These are phyloP conservation scores for Diplogelasinospora grovesii DNA, from an alignment of 495 filamentous ascomycete genomes.

Conservation along the genomic window DNA sequence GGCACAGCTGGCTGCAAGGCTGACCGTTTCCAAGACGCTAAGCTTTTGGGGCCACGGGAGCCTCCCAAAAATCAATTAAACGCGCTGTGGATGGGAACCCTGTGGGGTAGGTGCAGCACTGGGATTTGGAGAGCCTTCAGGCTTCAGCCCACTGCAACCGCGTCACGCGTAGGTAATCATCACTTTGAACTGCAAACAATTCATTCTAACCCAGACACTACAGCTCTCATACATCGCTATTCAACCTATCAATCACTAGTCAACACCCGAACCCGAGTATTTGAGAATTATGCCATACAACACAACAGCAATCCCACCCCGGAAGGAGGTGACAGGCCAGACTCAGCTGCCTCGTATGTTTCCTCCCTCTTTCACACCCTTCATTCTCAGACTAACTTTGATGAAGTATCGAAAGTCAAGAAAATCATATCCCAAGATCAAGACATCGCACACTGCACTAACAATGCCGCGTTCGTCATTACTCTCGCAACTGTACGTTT, in stretches of 20 bases:
- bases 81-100: too few relatives aligned
- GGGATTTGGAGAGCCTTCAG: too few relatives aligned
- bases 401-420: conserved; percentile 81
- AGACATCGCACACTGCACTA: conserved; percentile 77
- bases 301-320: conserved; percentile 67
- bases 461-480: conserved; percentile 91
- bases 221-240: too few relatives aligned
- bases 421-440: conserved; percentile 86
- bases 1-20: conserved; percentile 5
- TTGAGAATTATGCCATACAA: conserved; percentile 81
- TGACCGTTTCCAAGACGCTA: too few relatives aligned
- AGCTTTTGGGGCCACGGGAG: too few relatives aligned
- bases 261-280: background rate
- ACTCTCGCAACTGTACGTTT: conserved; percentile 72
- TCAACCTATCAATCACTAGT: too few relatives aligned
- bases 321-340: conserved; percentile 78
- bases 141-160: too few relatives aligned
- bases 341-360: conserved; percentile 75
- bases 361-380: background rate
- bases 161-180: too few relatives aligned
- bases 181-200: too few relatives aligned
- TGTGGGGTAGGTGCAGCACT: too few relatives aligned
- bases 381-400: conserved; percentile 8
- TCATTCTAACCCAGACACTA: too few relatives aligned
- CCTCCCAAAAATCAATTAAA: too few relatives aligned